These are phyloP conservation scores for Letharia lupina DNA, from an alignment of 495 filamentous ascomycete species.

Conservation along the genomic window DNA sequence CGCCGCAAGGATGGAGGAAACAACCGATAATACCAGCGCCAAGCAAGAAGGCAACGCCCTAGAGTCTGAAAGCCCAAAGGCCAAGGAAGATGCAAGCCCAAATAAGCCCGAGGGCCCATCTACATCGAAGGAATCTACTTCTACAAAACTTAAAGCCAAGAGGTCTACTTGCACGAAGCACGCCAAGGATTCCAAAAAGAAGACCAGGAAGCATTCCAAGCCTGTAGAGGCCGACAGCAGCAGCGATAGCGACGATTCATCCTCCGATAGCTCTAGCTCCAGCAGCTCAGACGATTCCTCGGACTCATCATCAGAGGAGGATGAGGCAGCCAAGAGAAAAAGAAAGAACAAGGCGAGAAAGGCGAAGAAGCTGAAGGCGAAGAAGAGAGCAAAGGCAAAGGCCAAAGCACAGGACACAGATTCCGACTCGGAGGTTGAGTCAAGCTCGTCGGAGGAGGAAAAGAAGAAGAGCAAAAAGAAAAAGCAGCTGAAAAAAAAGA, in stretches of 20 bases:
- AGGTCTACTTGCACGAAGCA: constrained; percentile 36
- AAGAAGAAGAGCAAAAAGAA: constrained; percentile 34
- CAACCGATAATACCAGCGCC: not conserved
- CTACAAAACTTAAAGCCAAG: constrained; percentile 21
- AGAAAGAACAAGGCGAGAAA: constrained; percentile 45
- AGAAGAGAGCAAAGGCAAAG: constrained; percentile 37
- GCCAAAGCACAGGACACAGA: constrained; percentile 32
- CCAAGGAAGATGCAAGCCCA: constrained; percentile 9
- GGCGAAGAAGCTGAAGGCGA: constrained; percentile 37
- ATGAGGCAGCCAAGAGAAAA: constrained; percentile 29
- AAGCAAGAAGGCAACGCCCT: not conserved
- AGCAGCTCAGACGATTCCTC: constrained; percentile 28
- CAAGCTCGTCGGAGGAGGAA: constrained; percentile 26
- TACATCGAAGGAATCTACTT: constrained; percentile 6
- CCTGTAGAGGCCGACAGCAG: constrained; percentile 26
- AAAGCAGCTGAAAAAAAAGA: constrained; percentile 25
- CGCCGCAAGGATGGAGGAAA: constrained; percentile 9
- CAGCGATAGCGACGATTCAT: constrained; percentile 26
- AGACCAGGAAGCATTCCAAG: constrained; percentile 28
- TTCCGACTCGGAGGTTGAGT: constrained; percentile 33
- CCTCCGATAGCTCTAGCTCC: constrained; percentile 27
- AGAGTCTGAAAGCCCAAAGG: constrained; percentile 7
- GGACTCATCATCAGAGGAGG: constrained; percentile 33
- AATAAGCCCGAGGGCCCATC: constrained; percentile 10
- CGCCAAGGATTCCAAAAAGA: constrained; percentile 27